Evolutionary conservation across 345 rosid species (phyloP), one percentile per base, ranked within the genome.

Genomic region (Eutrema japonicum): DNA sequence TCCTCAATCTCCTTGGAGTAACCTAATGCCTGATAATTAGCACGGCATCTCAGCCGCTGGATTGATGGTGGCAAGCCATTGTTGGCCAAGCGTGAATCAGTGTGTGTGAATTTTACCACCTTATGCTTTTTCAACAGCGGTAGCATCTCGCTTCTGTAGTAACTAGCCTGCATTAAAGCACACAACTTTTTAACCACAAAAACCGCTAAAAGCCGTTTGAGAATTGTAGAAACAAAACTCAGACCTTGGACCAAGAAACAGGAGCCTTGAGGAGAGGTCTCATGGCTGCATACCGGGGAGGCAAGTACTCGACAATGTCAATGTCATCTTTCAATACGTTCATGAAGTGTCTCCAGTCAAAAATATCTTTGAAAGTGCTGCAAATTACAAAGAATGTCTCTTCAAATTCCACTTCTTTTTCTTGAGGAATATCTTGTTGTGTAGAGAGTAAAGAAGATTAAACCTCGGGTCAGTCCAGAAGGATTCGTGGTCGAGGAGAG

Each of bases 401-500:
- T 33, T 71, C 11, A 43, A 2, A 42, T 14, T 60, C 35, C 37
- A 59, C 35, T 66, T 72, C 12, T 16, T 45, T 45, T 55, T 47
- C 60, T 35, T 50, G n/a, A 9, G 36, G 2, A 35, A 10, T 36
- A 35, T 29, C 27, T 9, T 75, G 64, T 50, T 48, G 43, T 55
- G 80, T 22, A 22, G 8, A 29, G 50, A 36, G 71, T 26, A 14
- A 64, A 64, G 48, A 27, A 43, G 22, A 55, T 35, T 10, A 40
- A 55, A 95, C 99, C 99, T 96, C 9, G 97, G 98, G 64, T 96
- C 98, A 0, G 93, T 92, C 99, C 99, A 96, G 71, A 96, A 96
- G 2, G 99, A 96, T 38, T 92, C 84, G 18, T 93, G 99, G 81
- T 96, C 99, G 16, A 96, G 97, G 45, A 83, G 87, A 73, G 98